These are phyloP conservation scores for Daldinia caldariorum DNA, from an alignment of 495 filamentous ascomycete species.

Conservation along the genomic window DNA sequence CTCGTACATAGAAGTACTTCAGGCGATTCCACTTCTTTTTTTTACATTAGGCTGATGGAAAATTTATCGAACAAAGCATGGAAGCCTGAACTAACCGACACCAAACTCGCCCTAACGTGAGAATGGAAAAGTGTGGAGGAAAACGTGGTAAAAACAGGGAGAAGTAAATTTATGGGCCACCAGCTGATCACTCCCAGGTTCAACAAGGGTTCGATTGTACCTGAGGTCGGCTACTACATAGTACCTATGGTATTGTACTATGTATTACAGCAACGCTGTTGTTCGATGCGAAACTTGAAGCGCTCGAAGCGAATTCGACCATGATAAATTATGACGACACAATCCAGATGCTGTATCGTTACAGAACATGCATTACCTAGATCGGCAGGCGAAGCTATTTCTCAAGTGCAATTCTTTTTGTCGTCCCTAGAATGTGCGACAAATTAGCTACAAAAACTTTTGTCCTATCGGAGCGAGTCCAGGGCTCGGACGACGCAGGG, in stretches of 20 bases:
- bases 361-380: constrained; percentile 15
- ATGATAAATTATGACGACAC: constrained; percentile 38
- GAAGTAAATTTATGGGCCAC: constrained; percentile 33
- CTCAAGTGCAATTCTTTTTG: constrained; percentile 31
- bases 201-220: constrained; percentile 18
- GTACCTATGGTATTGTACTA: too few relatives aligned
- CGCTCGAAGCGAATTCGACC: constrained; percentile 22
- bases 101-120: constrained; percentile 31
- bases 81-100: constrained; percentile 42
- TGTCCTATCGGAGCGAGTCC: constrained; percentile 30
- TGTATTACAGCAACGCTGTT: neutral
- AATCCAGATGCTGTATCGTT: neutral
- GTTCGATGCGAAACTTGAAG: constrained; percentile 15
- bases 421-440: constrained; percentile 35
- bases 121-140: constrained; percentile 39
- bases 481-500: constrained; percentile 17
- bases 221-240: constrained; percentile 23
- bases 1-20: constrained; percentile 3
- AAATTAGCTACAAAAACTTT: constrained; percentile 38
- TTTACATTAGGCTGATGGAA: constrained; percentile 43
- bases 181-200: constrained; percentile 32
- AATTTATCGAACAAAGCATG: constrained; percentile 40
- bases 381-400: constrained; percentile 16
- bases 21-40: constrained; percentile 23
- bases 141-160: constrained; percentile 37